A percentile compares a stretch with the other conserved stretches of the same genome.
Evolutionary conservation across 2,329 filamentous ascomycete species (phyloP).

Genomic region (Alternaria hordeiaustralica): DNA sequence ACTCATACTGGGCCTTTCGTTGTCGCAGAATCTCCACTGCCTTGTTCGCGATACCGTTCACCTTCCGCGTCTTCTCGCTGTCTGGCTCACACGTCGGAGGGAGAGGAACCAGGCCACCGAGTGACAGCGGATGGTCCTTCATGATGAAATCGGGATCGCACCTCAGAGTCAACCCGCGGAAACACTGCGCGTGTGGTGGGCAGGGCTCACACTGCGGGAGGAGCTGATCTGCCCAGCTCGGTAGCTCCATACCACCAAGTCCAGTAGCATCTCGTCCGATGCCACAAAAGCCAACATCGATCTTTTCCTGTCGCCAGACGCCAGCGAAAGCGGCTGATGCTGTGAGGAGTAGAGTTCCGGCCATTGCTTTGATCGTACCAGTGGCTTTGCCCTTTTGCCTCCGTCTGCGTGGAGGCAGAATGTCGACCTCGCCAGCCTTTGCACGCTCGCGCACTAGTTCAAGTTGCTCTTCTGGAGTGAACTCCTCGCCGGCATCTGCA

Average conservation of each 20-base stretch:
- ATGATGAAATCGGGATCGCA: conserved; percentile 90
- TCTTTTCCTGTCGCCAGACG: conserved; percentile 93
- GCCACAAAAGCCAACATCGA: conserved; percentile 95
- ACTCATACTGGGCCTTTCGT: conserved; percentile 87
- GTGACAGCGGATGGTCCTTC: conserved; percentile 80
- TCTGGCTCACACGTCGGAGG: conserved; percentile 94
- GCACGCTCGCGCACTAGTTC: conserved; percentile 76
- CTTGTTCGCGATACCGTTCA: conserved; percentile 86
- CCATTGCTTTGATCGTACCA: conserved; percentile 65
- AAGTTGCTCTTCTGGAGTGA: conserved; percentile 84
- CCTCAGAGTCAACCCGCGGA: conserved; percentile 73
- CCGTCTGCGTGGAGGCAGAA: conserved; percentile 50
- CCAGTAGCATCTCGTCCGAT: conserved; percentile 69
- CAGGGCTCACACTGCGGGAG: conserved; percentile 88
- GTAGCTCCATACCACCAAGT: conserved; percentile 69
- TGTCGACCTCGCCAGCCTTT: conserved; percentile 60
- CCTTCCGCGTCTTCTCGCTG: conserved; percentile 85
- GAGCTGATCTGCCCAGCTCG: conserved; percentile 73
- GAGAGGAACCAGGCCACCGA: conserved; percentile 81
- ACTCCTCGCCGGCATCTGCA: conserved; percentile 83
- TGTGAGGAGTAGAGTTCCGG: conserved; percentile 74
- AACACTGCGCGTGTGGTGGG: conserved; percentile 89
- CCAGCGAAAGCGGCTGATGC: conserved; percentile 74
- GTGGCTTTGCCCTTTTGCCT: conserved; percentile 49
- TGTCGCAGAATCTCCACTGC: conserved; percentile 86